Base-by-base conservation (phyloP, 73 alveolate species). In the Blepharisma stoltei region DNA sequence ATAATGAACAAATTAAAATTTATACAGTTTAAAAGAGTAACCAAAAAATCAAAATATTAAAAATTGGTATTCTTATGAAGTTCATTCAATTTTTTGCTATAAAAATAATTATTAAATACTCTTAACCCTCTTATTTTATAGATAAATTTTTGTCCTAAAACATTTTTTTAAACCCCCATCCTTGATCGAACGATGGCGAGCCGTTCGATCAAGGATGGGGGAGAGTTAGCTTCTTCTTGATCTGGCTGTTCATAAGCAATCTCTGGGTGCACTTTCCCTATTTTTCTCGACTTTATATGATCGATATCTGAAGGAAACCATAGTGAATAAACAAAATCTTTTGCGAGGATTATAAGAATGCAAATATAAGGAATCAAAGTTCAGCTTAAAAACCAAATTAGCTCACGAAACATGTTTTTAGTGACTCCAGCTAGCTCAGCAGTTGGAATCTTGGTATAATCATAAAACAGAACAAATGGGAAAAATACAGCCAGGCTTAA, bases 321-420 rank as follows among this genome's bases (percentile, higher is more conserved):
- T 14, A 60, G 45, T 4, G 73, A 0, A 14, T 9, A 25, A 25
- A 25, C 14, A 25, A 14, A 60, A 14, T 60, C 73, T 14, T 14
- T 60, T 14, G 73, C 37, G 18, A 60, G 45, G 73, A 14, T 60
- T 1, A 60, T 25, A 5, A 60, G 5, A 9, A 60, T n/a, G 4
- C 73, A 60, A 25, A 60, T 60, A 2, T 14, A 60, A 25, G 73
- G 73, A 18, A 25, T 25, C 5, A 60, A 38, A 14, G 73, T 60
- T 38, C 73, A 60, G 14, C 23, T n/a, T 8, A 60, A 38, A 60
- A 60, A 60, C 11, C 14, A 14, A 2, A 38, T 8, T 2, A 60
- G 11, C 18, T 14, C 73, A 18, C 2, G 2, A 25, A 60, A 60
- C n/a, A 60, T 14, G 14, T 38, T 14, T 8, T 8, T 9, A 20